Evolutionary conservation across 164 flowering plant species (phyloP), one percentile per base, ranked within the genome.

Genomic region (Protea cynaroides): DNA sequence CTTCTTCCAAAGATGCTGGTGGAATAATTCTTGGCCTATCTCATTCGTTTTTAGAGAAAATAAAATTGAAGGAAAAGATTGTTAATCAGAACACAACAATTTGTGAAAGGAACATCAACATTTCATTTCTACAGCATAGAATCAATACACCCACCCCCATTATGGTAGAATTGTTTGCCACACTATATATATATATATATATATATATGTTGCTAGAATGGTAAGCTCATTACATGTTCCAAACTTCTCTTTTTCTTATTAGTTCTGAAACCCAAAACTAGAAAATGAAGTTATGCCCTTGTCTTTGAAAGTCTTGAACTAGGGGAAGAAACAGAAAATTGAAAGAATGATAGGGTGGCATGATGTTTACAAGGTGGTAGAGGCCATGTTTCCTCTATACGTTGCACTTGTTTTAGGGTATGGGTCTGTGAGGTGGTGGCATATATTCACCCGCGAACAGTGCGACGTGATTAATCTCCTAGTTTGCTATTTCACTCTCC

Each of bases 401-500:
- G 74, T 78, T 10, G 83, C 90, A 6, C 50, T 82, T 2, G 18
- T 76, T 12, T 65, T 86, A 40, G 90, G 85, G 21, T 86, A 78
- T 66, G 83, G 78, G 18, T 82, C 85, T 0, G 84, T 86, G 36
- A 78, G 57, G 25, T 86, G 88, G 88, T 84, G 88, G 86, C 66
- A 65, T 56, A 65, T 86, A n/a, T 87, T 89, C 72, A 82, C 77
- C 1, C 71, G 71, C 0, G 93, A 86, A 0, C 89, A 89, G 59
- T 79, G 88, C 38, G 76, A 71, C 0, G 88, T 85, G 12, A 73
- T 89, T 12, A 86, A 84, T 75, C 78, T 78, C 3, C 67, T 89
- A 3, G 89, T 81, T 8, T 82, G 88, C 61, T 86, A 62, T 65
- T 87, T 89, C 77, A 89, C 87, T 8, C 75, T 87, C 23, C 93